phyloP scores from a whole-genome alignment of 2,329 filamentous ascomycete genomes.

The Pleurostoma richardsiae region DNA sequence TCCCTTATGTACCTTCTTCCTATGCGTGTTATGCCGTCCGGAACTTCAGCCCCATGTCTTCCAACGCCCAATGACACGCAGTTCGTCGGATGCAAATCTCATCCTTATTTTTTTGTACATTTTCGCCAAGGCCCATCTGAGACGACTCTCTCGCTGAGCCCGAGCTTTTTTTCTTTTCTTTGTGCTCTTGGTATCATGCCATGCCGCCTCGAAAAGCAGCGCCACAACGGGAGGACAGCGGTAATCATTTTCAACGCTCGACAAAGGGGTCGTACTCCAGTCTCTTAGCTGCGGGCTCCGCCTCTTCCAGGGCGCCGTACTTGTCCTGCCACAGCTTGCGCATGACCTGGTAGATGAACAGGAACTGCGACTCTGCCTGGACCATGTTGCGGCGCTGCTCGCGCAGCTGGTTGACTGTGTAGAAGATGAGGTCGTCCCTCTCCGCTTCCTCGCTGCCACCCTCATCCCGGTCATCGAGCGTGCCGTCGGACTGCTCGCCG shows the following conservation, averaged over 20 bases:
- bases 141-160: no score
- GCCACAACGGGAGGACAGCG: no score
- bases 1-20: no score
- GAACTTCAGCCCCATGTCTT: no score
- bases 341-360: conserved; percentile 85
- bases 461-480: conserved; percentile 8
- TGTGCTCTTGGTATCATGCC: no score
- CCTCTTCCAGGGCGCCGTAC: conserved; percentile 39
- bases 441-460: conserved; percentile 17
- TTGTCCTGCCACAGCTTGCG: conserved; percentile 68
- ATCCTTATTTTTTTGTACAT: no score
- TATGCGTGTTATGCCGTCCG: no score
- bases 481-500: conserved; percentile 1
- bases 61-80: no score
- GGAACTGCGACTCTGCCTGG: conserved; percentile 77
- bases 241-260: conserved; percentile 9
- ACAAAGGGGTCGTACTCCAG: conserved; percentile 45
- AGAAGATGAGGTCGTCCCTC: conserved; percentile 62
- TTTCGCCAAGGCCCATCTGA: no score
- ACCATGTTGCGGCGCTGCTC: conserved; percentile 95
- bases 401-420: conserved; percentile 74
- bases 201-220: no score
- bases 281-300: conserved; percentile 47
- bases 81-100: no score
- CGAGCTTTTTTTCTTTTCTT: no score